Evolutionary conservation across 108 stramenopile genomes (phyloP).

Genomic region (Nitzschia sp.): DNA sequence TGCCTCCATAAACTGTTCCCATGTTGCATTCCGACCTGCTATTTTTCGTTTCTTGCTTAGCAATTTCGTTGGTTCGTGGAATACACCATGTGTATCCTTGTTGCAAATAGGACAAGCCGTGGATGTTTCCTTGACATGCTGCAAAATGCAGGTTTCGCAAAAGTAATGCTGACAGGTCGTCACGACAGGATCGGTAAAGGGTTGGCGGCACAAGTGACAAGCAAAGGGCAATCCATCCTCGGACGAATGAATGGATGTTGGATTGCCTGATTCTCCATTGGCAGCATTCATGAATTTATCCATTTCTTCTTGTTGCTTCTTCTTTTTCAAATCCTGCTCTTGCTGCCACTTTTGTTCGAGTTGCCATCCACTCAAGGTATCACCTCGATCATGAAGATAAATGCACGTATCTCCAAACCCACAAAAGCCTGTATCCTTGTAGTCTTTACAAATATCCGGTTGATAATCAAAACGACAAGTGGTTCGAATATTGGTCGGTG

Average conservation of each 20-base stretch:
- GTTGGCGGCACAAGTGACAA: conserved; percentile 86
- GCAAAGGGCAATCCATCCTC: conserved; percentile 95
- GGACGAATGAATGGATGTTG: conserved; percentile 22
- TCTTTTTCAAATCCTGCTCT: conserved; percentile 74
- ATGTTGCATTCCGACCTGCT: conserved; percentile 42
- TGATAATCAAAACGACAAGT: conserved; percentile 96
- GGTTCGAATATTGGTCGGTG: conserved; percentile 81
- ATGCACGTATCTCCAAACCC: conserved; percentile 98
- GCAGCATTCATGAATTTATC: conserved; percentile 58
- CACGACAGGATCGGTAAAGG: conserved; percentile 90
- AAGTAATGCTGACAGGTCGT: conserved; percentile 94
- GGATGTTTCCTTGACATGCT: conserved; percentile 35
- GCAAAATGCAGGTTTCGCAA: conserved; percentile 83
- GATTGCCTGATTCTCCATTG: conserved; percentile 19
- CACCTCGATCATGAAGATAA: conserved; percentile 95
- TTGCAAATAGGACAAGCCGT: conserved; percentile 83
- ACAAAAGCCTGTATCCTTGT: conserved; percentile 99
- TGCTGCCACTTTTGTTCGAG: conserved; percentile 93
- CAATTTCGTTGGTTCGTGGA: conserved; percentile 80
- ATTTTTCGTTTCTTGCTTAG: conserved; percentile 66
- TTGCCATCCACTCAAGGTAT: conserved; percentile 93
- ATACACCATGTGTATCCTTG: conserved; percentile 87
- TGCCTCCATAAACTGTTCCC: conserved; percentile 34
- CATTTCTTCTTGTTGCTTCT: conserved; percentile 59
- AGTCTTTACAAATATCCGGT: conserved; percentile 99